These are phyloP conservation scores for Candida sanyiensis DNA, from an alignment of 805 yeast genomes.

Conservation along the genomic window DNA sequence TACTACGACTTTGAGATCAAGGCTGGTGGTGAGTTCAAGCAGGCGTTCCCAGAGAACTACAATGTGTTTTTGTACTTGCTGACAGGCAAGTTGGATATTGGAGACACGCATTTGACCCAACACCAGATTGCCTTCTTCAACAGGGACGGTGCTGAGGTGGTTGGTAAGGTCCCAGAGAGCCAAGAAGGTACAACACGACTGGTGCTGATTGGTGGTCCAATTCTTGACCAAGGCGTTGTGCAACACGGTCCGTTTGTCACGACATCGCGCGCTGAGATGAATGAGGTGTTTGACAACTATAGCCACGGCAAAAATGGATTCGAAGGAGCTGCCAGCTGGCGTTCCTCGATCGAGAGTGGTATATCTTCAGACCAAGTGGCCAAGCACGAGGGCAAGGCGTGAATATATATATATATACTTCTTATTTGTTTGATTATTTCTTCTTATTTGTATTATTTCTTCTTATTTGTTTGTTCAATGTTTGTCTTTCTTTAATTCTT, in stretches of 20 bases:
- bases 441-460: too few species aligned
- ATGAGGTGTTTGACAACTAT: slow-evolving; percentile 67
- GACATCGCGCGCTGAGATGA: slow-evolving; percentile 56
- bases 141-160: slow-evolving; percentile 57
- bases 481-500: too few species aligned
- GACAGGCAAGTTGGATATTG: slow-evolving; percentile 51
- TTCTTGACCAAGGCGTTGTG: slow-evolving; percentile 65
- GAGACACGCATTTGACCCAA: slow-evolving; percentile 37
- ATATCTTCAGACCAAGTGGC: slow-evolving; percentile 26
- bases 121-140: slow-evolving; percentile 58
- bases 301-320: slow-evolving; percentile 66
- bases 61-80: slow-evolving; percentile 67
- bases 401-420: too few species aligned
- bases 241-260: slow-evolving; percentile 94
- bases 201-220: slow-evolving; percentile 71
- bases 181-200: slow-evolving; percentile 48
- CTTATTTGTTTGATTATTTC: too few species aligned
- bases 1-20: slow-evolving; percentile 61
- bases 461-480: too few species aligned
- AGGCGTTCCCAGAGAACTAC: slow-evolving; percentile 52
- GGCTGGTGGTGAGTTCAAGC: slow-evolving; percentile 60
- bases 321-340: slow-evolving; percentile 60
- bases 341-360: slow-evolving; percentile 34
- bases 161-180: slow-evolving; percentile 44
- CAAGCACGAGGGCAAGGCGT: slow-evolving; percentile 9